phyloP scores from a whole-genome alignment of 768 basidiomycete genomes.

The Auricularia auricula-judae region DNA sequence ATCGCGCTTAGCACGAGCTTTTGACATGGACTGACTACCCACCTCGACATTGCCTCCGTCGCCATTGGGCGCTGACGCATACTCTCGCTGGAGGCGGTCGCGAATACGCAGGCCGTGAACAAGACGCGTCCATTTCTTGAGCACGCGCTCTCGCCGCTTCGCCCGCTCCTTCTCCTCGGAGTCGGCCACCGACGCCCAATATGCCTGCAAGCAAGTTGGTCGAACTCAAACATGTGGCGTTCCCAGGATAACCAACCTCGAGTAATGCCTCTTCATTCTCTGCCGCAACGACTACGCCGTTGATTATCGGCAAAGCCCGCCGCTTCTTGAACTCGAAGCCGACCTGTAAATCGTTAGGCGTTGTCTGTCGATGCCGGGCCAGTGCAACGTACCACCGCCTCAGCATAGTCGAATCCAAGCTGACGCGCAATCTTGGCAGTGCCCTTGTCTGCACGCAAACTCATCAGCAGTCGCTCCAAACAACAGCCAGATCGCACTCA shows the following conservation, averaged over 20 bases:
- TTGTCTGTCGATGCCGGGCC: constrained; percentile 2
- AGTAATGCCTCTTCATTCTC: constrained; percentile 66
- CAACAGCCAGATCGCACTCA: constrained; percentile 29
- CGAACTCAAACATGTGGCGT: too few species aligned
- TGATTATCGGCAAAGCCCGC: constrained; percentile 71
- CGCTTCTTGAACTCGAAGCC: constrained; percentile 96
- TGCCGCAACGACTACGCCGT: constrained; percentile 76
- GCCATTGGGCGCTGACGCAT: constrained; percentile 21
- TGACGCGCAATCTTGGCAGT: constrained; percentile 80
- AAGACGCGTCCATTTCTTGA: constrained; percentile 83
- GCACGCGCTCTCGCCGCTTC: constrained; percentile 66
- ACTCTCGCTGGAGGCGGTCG: constrained; percentile 71
- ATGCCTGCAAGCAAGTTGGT: constrained; percentile 45
- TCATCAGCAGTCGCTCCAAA: not conserved
- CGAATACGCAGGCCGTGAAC: constrained; percentile 83
- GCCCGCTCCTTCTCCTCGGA: constrained; percentile 64
- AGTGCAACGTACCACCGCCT: constrained; percentile 72
- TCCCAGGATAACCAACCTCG: constrained; percentile 41
- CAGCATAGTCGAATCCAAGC: constrained; percentile 82
- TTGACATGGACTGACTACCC: not conserved
- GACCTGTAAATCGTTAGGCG: constrained; percentile 37
- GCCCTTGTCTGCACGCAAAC: constrained; percentile 52
- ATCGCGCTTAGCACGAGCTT: not conserved
- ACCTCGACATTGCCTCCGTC: not conserved
- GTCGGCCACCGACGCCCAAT: constrained; percentile 67